Percentiles rank a stretch among this genome's conserved stretches.
Evolutionary conservation across 345 rosid species (phyloP).

Genomic region (Abelmoschus esculentus): DNA sequence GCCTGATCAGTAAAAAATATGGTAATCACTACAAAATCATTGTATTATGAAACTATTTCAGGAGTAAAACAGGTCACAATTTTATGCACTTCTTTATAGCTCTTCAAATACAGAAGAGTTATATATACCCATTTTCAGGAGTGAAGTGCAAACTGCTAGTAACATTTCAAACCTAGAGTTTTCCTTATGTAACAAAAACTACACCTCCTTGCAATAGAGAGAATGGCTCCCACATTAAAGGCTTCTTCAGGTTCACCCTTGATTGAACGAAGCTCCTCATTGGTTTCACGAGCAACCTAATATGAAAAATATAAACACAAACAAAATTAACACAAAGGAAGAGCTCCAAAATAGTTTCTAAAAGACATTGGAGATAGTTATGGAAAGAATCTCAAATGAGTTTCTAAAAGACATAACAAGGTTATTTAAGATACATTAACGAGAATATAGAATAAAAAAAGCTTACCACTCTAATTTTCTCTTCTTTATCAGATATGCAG

Average conservation of each 20-base stretch:
- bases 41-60: constrained; percentile 9
- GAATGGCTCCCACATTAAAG: constrained; percentile 79
- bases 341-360: background rate
- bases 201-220: constrained; percentile 88
- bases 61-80: background rate
- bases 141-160: constrained; percentile 10
- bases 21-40: constrained; percentile 15
- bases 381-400: background rate
- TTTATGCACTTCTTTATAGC: constrained; percentile 13
- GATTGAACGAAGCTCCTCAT: constrained; percentile 91
- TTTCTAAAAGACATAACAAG: background rate
- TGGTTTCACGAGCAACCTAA: constrained; percentile 98
- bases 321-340: constrained; percentile 5
- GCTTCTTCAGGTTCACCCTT: constrained; percentile 82
- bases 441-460: constrained; percentile 9
- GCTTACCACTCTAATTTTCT: constrained; percentile 95
- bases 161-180: constrained; percentile 17
- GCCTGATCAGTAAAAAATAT: constrained; percentile 37
- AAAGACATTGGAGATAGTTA: background rate
- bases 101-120: constrained; percentile 15
- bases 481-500: constrained; percentile 97
- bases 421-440: constrained; percentile 10
- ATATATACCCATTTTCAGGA: background rate
- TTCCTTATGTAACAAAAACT: constrained; percentile 18
- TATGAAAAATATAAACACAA: background rate